Evolutionary conservation across 2,329 filamentous ascomycete species (phyloP).

Genomic region (Blastomyces percursus): DNA sequence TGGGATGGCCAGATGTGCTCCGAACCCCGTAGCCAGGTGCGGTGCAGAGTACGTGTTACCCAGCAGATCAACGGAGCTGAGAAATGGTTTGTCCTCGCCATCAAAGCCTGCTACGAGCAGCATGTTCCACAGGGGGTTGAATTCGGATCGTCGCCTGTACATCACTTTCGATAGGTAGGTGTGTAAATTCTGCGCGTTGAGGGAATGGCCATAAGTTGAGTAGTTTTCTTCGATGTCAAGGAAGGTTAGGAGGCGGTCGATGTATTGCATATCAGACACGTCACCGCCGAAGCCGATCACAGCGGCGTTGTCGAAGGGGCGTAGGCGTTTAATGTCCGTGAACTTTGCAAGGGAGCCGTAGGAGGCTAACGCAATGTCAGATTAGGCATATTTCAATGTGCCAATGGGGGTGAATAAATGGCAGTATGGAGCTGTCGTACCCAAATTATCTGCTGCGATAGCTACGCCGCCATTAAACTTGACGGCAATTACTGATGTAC

Average conservation of each 20-base stretch:
- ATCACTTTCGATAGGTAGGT: constrained; percentile 93
- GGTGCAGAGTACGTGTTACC: constrained; percentile 85
- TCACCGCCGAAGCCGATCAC: constrained; percentile 93
- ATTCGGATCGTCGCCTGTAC: constrained; percentile 87
- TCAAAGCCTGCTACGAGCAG: constrained; percentile 84
- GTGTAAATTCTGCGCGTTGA: constrained; percentile 90
- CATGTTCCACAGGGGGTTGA: constrained; percentile 97
- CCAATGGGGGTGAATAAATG: background rate
- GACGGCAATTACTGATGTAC: constrained; percentile 86
- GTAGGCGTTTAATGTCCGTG: constrained; percentile 90
- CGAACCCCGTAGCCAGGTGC: constrained; percentile 85
- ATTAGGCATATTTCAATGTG: background rate
- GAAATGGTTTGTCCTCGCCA: constrained; percentile 68
- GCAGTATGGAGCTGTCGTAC: constrained; percentile 36
- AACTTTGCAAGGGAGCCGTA: constrained; percentile 96
- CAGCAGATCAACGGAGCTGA: constrained; percentile 81
- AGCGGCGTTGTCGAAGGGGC: constrained; percentile 70
- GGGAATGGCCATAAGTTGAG: constrained; percentile 43
- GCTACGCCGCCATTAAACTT: constrained; percentile 97
- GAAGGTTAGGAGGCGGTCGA: constrained; percentile 77
- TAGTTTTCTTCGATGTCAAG: constrained; percentile 88
- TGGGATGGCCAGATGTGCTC: constrained; percentile 83
- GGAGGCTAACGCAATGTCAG: constrained; percentile 52
- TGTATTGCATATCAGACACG: constrained; percentile 98
- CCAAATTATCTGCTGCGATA: constrained; percentile 92